A percentile compares a stretch with the other conserved stretches of the same genome.
Evolutionary conservation across 2,329 filamentous ascomycete genomes (phyloP).

Genomic region (Monosporascus sp.): DNA sequence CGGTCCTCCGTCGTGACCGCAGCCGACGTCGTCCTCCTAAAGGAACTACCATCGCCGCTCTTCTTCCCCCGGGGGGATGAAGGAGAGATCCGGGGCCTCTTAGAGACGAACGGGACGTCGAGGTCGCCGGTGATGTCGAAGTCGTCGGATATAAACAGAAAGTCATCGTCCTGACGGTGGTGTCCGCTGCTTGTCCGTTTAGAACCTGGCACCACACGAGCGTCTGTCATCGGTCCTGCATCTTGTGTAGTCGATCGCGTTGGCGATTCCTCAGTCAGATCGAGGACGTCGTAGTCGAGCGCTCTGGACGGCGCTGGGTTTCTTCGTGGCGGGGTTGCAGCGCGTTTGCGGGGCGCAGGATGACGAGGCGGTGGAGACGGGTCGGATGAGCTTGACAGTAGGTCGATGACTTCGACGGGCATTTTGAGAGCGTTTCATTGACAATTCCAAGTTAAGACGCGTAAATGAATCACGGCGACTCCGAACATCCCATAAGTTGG

Average conservation of each 20-base stretch:
- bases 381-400: constrained; percentile 26
- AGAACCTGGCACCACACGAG: neutral
- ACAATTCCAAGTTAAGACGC: neutral
- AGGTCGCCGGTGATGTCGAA: constrained; percentile 36
- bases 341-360: neutral
- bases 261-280: constrained; percentile 2
- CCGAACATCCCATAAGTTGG: neutral
- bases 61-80: constrained; percentile 1
- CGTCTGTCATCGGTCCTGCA: neutral
- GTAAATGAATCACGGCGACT: neutral
- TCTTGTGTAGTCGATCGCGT: neutral
- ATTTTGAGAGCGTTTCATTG: constrained; percentile 14
- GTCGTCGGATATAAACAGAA: constrained; percentile 34
- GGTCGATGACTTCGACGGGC: constrained; percentile 29
- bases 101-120: constrained; percentile 20
- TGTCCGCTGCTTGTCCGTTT: constrained; percentile 11
- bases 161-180: constrained; percentile 15
- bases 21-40: constrained; percentile 13
- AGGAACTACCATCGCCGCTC: constrained; percentile 2
- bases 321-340: constrained; percentile 1
- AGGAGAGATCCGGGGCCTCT: constrained; percentile 13
- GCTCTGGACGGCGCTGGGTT: constrained; percentile 5
- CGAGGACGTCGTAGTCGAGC: constrained; percentile 7
- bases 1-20: constrained; percentile 2
- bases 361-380: constrained; percentile 2